Base-by-base conservation (phyloP, 768 basidiomycete genomes). In the Calocera cornea region DNA sequence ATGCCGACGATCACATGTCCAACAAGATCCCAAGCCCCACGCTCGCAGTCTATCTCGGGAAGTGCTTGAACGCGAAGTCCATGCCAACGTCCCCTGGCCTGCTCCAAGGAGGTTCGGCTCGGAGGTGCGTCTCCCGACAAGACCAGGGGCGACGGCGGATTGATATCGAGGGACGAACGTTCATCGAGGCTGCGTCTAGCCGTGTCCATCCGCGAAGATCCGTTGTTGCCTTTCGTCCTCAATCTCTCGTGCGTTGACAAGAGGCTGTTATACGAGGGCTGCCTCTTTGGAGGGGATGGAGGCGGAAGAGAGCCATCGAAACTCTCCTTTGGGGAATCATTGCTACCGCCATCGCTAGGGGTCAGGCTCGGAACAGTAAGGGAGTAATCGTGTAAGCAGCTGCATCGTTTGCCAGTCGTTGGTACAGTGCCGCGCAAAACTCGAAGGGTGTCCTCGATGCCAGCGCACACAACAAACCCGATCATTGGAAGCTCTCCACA, bases 21-120 rank as follows among this genome's bases (percentile, higher is more conserved):
- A 41, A 80, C 75, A 24, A 87, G 75, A 70, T 86, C 89, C 92
- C 92, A 95, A 1, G 83, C 82, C 14, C 92, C 90, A 64, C 90
- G 82, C 68, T 93, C 89, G 71, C 84, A 87, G 14, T 80, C 80
- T 7, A 86, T 77, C 36, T 72, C 71, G 1, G 68, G 69, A 22
- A 75, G 60, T 7, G 68, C 64, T 7, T 71, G 65, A 19, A 71
- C 49, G 5, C 66, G 64, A 17, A 74, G 64, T 12, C 67, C 69
- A 19, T 49, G 65, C 68, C 71, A 66, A 8, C 19, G n/a, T 34
- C 50, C 41, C 24, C 63, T 40, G 27, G 54, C n/a, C 27, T 66
- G 67, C 47, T 64, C 38, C 41, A 22, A 36, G 24, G 36, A 64
- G 19, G 67, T 47, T 34, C 24, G 64, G 29, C 50, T 50, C 22